These are phyloP conservation scores for Eucalyptus microcorys DNA, from an alignment of 345 rosid genomes.

Conservation along the genomic window DNA sequence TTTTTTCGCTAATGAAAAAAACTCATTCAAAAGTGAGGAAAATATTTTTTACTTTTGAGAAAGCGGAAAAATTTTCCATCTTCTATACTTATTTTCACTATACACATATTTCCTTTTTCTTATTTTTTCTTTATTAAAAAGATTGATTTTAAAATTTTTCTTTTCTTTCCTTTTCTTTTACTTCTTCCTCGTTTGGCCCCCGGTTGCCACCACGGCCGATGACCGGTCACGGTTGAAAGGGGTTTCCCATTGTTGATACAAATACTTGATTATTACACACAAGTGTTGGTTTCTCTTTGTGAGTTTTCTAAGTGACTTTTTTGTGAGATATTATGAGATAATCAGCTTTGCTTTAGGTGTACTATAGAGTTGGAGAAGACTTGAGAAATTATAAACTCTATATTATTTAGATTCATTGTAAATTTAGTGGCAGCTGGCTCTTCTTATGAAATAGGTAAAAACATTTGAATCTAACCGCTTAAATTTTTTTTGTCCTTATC, in stretches of 20 bases:
- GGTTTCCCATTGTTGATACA: not conserved
- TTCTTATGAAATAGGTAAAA: rapidly evolving
- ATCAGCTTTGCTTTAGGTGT: not conserved
- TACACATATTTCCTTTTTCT: too few relatives aligned
- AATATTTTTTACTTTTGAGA: too few relatives aligned
- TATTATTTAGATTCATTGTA: not conserved
- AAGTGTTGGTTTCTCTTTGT: not conserved
- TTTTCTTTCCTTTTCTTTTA: too few relatives aligned
- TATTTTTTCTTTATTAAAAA: too few relatives aligned
- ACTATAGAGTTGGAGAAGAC: not conserved
- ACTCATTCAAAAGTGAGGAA: too few relatives aligned
- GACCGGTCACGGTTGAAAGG: too few relatives aligned
- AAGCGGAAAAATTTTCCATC: too few relatives aligned
- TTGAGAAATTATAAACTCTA: not conserved
- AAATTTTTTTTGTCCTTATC: not conserved
- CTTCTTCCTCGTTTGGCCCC: too few relatives aligned
- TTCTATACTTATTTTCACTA: too few relatives aligned
- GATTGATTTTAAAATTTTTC: too few relatives aligned
- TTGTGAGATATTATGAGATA: not conserved
- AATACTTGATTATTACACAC: not conserved
- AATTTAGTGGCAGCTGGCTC: rapidly evolving
- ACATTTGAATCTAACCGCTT: not conserved
- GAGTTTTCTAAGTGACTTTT: not conserved
- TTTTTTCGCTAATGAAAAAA: too few relatives aligned
- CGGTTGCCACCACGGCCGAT: too few relatives aligned